phyloP scores from a whole-genome alignment of 2,329 filamentous ascomycete genomes.

The Fusarium bactridioides region DNA sequence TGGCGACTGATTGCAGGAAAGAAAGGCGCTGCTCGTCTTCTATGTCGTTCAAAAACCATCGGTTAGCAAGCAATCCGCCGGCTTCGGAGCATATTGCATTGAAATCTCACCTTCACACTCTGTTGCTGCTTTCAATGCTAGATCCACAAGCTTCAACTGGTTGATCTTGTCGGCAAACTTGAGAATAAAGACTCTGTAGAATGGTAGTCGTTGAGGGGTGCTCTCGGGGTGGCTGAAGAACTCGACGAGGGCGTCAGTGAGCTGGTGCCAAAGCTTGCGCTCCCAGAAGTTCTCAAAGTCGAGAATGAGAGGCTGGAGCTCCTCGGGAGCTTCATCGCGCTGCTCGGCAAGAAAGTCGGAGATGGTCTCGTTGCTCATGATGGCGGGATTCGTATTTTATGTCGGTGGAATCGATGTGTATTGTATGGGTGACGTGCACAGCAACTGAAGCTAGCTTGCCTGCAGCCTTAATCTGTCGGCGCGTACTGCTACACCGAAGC shows the following conservation, averaged over 20 bases:
- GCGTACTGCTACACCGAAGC: neutral
- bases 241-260: conserved; percentile 85
- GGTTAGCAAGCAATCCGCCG: conserved; percentile 18
- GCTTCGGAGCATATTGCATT: conserved; percentile 3
- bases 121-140: conserved; percentile 86
- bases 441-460: conserved; percentile 32
- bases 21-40: conserved; percentile 85
- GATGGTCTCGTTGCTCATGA: conserved; percentile 87
- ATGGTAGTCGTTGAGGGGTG: conserved; percentile 81
- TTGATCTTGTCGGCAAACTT: conserved; percentile 99
- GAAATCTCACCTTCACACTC: conserved; percentile 77
- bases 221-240: conserved; percentile 89
- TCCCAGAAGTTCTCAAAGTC: conserved; percentile 98
- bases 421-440: conserved; percentile 32
- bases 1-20: conserved; percentile 84
- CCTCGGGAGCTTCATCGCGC: conserved; percentile 85
- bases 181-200: conserved; percentile 95
- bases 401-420: conserved; percentile 14
- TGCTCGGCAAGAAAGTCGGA: conserved; percentile 91
- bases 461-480: conserved; percentile 23
- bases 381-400: conserved; percentile 26
- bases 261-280: conserved; percentile 98
- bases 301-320: conserved; percentile 87
- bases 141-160: conserved; percentile 92
- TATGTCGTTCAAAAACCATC: conserved; percentile 47